Percentiles rank a stretch among this genome's conserved stretches.
Conservation (phyloP, 2,329 filamentous ascomycete species). For the Sporothrix euskadiensis region DNA sequence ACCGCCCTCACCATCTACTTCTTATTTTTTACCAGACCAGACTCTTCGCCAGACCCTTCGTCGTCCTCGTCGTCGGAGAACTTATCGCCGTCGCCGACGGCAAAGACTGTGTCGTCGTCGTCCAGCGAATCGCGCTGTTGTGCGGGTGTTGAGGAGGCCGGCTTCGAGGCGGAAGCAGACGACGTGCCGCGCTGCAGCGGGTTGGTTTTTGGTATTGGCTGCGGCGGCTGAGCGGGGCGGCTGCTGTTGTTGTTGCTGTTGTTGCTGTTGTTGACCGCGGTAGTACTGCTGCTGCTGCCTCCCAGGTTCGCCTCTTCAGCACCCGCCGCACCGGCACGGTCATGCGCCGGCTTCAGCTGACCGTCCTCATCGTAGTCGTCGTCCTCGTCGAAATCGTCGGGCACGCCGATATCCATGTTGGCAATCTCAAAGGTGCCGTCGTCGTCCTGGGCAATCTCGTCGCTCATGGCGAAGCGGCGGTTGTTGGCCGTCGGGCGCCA, state of each 20-base stretch:
- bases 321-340: constrained; percentile 40
- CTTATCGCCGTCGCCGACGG: constrained; percentile 80
- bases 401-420: constrained; percentile 84
- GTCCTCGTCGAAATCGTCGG: constrained; percentile 62
- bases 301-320: constrained; percentile 37
- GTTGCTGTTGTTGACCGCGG: constrained; percentile 21
- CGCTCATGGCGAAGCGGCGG: constrained; percentile 95
- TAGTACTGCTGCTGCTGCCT: constrained; percentile 9
- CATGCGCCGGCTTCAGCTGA: constrained; percentile 46
- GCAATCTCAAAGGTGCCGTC: constrained; percentile 93
- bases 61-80: constrained; percentile 86
- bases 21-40: constrained; percentile 53
- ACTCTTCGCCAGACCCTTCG: constrained; percentile 56
- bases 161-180: constrained; percentile 19
- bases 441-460: constrained; percentile 97
- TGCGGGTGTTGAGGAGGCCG: constrained; percentile 41
- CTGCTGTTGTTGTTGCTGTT: constrained; percentile 3
- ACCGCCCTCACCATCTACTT: constrained; percentile 37
- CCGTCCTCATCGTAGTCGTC: constrained; percentile 59
- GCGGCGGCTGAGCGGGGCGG: constrained; percentile 33
- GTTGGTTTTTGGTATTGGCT: constrained; percentile 28
- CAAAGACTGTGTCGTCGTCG: constrained; percentile 94
- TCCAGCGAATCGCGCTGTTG: constrained; percentile 50
- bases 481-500: constrained; percentile 98
- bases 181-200: constrained; percentile 24